Evolutionary conservation across 768 basidiomycete genomes (phyloP).

Genomic region (Lactifluus volemus): DNA sequence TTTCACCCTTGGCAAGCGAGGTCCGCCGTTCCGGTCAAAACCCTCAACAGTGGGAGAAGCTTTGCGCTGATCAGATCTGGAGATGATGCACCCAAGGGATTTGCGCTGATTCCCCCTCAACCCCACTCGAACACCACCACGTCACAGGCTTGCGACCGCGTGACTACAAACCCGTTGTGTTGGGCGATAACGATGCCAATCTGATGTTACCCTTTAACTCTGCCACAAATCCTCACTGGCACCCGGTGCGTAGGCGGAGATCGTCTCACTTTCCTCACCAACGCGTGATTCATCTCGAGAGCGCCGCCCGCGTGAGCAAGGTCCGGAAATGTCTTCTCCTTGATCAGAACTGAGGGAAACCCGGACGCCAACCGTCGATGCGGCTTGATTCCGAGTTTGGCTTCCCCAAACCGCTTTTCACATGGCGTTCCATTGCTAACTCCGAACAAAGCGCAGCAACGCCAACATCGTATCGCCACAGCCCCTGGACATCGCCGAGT

Average conservation of each 20-base stretch:
- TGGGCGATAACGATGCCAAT: not conserved
- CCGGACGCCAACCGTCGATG: not conserved
- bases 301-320: not conserved
- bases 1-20: not conserved
- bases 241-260: not conserved
- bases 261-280: not conserved
- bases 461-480: constrained; percentile 4
- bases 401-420: not conserved
- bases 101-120: constrained; percentile 3
- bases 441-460: not conserved
- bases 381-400: constrained; percentile 2
- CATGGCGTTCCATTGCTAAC: not conserved
- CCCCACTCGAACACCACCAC: constrained; percentile 6
- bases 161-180: not conserved
- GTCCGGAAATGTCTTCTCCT: constrained; percentile 2
- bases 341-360: not conserved
- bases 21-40: not conserved
- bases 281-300: no score
- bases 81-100: constrained; percentile 18
- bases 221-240: not conserved
- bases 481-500: constrained; percentile 2
- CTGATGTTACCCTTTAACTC: not conserved
- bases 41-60: not conserved
- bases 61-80: constrained; percentile 18
- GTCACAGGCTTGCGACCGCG: not conserved